Evolutionary conservation across 352 stramenopile genomes (phyloP), one percentile per base, ranked within the genome.

Genomic region (Globisporangium barbulae): DNA sequence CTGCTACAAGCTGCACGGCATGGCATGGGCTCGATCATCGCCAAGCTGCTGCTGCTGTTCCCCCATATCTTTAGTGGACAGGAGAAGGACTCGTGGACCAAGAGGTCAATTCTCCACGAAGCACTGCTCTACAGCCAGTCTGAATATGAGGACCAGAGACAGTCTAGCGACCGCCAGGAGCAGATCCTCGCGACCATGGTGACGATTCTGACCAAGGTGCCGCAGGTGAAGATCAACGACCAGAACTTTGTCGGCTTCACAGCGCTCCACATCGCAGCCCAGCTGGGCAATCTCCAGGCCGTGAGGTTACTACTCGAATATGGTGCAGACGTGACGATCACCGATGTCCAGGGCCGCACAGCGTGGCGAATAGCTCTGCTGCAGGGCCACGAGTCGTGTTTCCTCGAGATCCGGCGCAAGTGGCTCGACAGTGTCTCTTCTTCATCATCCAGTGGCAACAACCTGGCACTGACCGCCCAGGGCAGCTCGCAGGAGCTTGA

Each of bases 381-480:
- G 2, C 55, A 70, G n/a, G 71, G 72, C 6, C 74, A 89, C 53
- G 75, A 90, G 4, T 63, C 69, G 1, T 88, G 82, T 37, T 87
- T 87, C 25, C 66, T 86, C n/a, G 83, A 89, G 45, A 84, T 91
- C 37, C 75, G 75, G 9, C 77, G 69, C 41, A 85, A 89, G 33
- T 89, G 82, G 79, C 59, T 89, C 42, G 73, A 59, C 49, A 64
- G 63, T 7, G 53, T 59, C 5, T 33, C 61, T 1, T 39, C 44
- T 1, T n/a, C 31, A 17, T 48, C 17, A 5, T 19, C 39, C 8
- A 53, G 19, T 30, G 21, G 17, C 19, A 60, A 13, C 52, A 57
- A 31, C 30, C 42, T 19, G 54, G 59, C 5, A 41, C 41, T 61
- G 25, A 22, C 21, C 15, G n/a, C 35, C n/a, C 49, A 35, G 17